Base-by-base conservation (phyloP, 2,329 filamentous ascomycete genomes). In the Hypomyces rosellus region DNA sequence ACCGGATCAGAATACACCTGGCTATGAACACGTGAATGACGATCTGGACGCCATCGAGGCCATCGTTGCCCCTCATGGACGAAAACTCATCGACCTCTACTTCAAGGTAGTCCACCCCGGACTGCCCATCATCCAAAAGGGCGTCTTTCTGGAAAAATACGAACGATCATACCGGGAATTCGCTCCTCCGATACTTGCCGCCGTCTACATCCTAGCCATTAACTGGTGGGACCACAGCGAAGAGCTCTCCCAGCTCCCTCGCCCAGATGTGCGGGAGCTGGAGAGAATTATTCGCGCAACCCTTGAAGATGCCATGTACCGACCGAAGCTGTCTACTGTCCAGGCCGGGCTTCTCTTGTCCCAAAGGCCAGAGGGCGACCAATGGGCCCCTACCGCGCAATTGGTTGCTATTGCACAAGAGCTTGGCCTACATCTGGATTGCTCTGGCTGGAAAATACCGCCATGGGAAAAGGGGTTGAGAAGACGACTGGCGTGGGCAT, bases 351-450 rank as follows among this genome's bases (percentile, higher is more conserved):
- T 92, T 33, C 69, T 92, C 13, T 71, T 92, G 13, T 81, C 88
- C 12, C 88, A 92, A 62, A 77, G 85, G 30, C 85, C 86, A 6
- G 85, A 88, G 58, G 84, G 85, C 11, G 86, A 89, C 60, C 86
- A 90, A 47, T 92, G 90, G 82, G 86, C 88, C 1, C 74, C 92
- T 51, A 96, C 90, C 1, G 88, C 88, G 4, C 90, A 96, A 64
- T 72, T 96, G 16, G 89, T 96, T 8, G 90, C 90, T 18, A 84
- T 93, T 39, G 86, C 82, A 1, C 90, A 96, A 65, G 89, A 96
- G 66, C 77, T 96, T 3, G 91, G 91, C 43, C 73, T 96, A 37
- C 90, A 96, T 65, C 81, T 95, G 38, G 89, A 96, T 68, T 95
- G 89, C 70, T 82, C 85, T 5, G 75, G 76, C 47, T 96, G 91